Percentiles rank a stretch among this genome's conserved stretches.
Evolutionary conservation across 1,139 yeast species (phyloP).

Genomic region (Nadsonia starkeyi-henricii): DNA sequence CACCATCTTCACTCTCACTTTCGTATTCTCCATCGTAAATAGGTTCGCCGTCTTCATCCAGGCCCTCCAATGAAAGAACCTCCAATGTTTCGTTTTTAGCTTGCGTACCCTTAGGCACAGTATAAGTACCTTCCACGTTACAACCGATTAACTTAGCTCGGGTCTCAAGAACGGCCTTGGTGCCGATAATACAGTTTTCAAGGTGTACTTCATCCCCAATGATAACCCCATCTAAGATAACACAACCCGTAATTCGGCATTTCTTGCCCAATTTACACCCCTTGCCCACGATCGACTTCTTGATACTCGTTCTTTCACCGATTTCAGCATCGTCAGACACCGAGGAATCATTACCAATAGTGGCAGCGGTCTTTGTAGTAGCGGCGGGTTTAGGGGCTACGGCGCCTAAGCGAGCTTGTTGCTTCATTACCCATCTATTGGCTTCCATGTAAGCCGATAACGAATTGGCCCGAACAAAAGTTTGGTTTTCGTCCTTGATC

Average conservation of each 20-base stretch:
- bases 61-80: constrained; percentile 44
- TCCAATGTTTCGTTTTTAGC: constrained; percentile 77
- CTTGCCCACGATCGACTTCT: constrained; percentile 69
- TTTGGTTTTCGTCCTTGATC: constrained; percentile 30
- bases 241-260: constrained; percentile 79
- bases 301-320: constrained; percentile 74
- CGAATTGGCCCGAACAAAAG: constrained; percentile 65
- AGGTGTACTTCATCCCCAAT: constrained; percentile 60
- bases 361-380: constrained; percentile 49
- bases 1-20: constrained; percentile 11
- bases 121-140: constrained; percentile 69
- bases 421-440: constrained; percentile 65
- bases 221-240: constrained; percentile 54
- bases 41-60: constrained; percentile 13
- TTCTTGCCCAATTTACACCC: constrained; percentile 68
- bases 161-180: constrained; percentile 42
- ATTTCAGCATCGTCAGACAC: constrained; percentile 47
- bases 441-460: constrained; percentile 80
- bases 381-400: constrained; percentile 23
- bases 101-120: constrained; percentile 42
- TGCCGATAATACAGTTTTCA: constrained; percentile 84
- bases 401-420: constrained; percentile 16
- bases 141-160: constrained; percentile 59
- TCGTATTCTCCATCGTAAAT: constrained; percentile 20
- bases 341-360: constrained; percentile 76